Conservation (phyloP, 2,329 filamentous ascomycete species). For the Exophiala calicioides region DNA sequence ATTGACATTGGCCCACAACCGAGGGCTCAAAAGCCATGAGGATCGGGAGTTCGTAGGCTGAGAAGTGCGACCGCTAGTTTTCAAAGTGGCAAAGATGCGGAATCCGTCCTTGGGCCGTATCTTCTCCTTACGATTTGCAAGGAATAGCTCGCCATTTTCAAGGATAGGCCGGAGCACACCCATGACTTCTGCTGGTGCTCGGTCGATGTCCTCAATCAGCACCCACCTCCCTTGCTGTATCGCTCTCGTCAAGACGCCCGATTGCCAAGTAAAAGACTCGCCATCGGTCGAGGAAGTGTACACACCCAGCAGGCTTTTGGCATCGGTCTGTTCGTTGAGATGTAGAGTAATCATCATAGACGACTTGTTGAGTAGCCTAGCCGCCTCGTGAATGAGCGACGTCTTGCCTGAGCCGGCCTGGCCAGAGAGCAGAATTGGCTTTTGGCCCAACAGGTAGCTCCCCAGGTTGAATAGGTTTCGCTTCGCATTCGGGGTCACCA, state of each 20-base stretch:
- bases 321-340: conserved; percentile 96
- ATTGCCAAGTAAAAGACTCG: conserved; percentile 87
- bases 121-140: conserved; percentile 83
- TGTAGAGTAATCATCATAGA: conserved; percentile 88
- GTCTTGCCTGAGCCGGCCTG: conserved; percentile 90
- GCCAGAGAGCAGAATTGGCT: conserved; percentile 79
- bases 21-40: conserved; percentile 36
- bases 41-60: conserved; percentile 69
- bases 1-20: conserved; percentile 80
- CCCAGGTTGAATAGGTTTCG: conserved; percentile 72
- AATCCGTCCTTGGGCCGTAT: conserved; percentile 83
- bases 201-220: conserved; percentile 92
- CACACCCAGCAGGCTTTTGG: conserved; percentile 91
- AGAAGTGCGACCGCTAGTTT: conserved; percentile 65
- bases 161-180: conserved; percentile 90
- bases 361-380: conserved; percentile 74
- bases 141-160: conserved; percentile 84
- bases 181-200: conserved; percentile 91
- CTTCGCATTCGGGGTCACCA: conserved; percentile 71
- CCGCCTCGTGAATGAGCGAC: conserved; percentile 77
- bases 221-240: conserved; percentile 95
- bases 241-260: conserved; percentile 90
- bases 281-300: conserved; percentile 87
- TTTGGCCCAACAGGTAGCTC: conserved; percentile 63
- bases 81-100: conserved; percentile 86